phyloP scores from a whole-genome alignment of 805 yeast genomes.

The Pichia scutulata region DNA sequence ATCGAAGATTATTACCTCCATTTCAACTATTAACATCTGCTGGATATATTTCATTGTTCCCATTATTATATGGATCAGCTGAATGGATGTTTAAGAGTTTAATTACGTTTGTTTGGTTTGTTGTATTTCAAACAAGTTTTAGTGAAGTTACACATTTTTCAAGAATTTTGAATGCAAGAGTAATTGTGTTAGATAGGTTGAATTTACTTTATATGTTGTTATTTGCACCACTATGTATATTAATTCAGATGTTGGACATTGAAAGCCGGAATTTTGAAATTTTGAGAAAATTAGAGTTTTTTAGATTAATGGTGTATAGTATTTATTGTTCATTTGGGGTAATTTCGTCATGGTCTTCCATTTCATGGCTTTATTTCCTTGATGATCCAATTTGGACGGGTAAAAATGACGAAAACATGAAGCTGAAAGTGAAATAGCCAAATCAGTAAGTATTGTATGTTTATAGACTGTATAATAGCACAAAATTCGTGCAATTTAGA shows the following conservation, averaged over 20 bases:
- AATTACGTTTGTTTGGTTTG: conserved; percentile 80
- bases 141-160: conserved; percentile 53
- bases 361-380: conserved; percentile 81
- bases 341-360: conserved; percentile 77
- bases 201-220: conserved; percentile 61
- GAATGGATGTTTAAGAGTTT: conserved; percentile 72
- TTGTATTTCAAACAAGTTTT: conserved; percentile 65
- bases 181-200: conserved; percentile 66
- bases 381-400: conserved; percentile 63
- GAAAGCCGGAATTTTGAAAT: conserved; percentile 47
- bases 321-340: conserved; percentile 85
- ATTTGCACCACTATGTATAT: conserved; percentile 53
- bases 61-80: conserved; percentile 70
- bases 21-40: conserved; percentile 67
- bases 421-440: background rate
- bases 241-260: conserved; percentile 39
- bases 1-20: conserved; percentile 61
- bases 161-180: conserved; percentile 32
- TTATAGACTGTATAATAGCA: background rate
- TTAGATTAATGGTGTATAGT: conserved; percentile 74
- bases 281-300: conserved; percentile 58
- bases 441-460: background rate
- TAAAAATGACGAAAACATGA: conserved; percentile 14
- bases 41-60: conserved; percentile 84
- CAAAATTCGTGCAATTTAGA: background rate